These are phyloP conservation scores for Eutypa lata DNA, from an alignment of 2,329 filamentous ascomycete species.

Conservation along the genomic window DNA sequence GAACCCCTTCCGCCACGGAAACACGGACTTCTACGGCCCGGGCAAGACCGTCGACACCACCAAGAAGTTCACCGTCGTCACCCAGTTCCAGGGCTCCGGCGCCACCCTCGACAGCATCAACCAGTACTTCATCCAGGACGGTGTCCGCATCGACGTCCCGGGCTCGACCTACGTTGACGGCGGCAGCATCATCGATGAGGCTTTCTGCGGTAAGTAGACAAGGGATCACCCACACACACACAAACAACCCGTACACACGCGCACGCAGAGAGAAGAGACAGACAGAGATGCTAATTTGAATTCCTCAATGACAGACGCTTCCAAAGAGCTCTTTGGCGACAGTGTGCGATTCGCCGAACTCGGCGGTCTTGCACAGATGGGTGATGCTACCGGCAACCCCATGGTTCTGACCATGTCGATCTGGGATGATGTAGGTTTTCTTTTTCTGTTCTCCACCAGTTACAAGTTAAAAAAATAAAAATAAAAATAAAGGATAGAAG, in stretches of 20 bases:
- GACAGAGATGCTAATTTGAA: neutral
- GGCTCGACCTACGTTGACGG: constrained; percentile 31
- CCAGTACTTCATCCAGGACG: constrained; percentile 56
- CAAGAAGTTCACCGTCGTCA: constrained; percentile 56
- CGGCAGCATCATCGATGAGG: constrained; percentile 41
- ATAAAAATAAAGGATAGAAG: no score
- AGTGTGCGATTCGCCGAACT: constrained; percentile 43
- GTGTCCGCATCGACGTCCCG: constrained; percentile 42
- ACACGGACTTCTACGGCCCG: constrained; percentile 55
- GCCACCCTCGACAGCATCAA: constrained; percentile 48
- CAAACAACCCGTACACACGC: no score
- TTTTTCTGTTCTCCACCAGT: neutral
- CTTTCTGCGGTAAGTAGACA: constrained; percentile 42
- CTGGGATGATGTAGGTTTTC: constrained; percentile 47
- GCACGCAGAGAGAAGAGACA: no score
- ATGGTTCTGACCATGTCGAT: constrained; percentile 61
- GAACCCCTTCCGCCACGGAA: constrained; percentile 60
- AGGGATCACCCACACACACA: neutral
- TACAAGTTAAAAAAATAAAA: no score
- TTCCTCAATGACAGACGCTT: constrained; percentile 31
- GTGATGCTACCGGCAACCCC: constrained; percentile 45
- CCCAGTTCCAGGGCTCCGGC: constrained; percentile 52
- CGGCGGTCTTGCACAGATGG: constrained; percentile 52
- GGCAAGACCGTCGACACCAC: constrained; percentile 52
- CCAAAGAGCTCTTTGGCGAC: constrained; percentile 51